Conservation (phyloP, 805 yeast species). For the Zygoascus tannicola region DNA sequence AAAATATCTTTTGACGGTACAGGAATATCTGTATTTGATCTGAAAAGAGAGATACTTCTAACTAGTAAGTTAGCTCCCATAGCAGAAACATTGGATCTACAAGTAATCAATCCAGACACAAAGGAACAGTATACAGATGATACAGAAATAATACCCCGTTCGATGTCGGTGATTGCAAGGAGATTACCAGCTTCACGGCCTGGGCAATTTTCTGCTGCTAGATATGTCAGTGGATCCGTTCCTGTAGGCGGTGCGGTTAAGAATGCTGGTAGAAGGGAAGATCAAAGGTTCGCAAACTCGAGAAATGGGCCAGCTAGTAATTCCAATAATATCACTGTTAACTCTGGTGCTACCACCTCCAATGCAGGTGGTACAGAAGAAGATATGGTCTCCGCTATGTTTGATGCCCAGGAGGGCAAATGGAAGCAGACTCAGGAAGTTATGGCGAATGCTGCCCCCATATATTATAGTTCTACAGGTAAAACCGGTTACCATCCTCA, state of each 20-base stretch:
- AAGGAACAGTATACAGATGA: conserved; percentile 77
- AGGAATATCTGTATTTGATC: conserved; percentile 88
- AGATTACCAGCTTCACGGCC: conserved; percentile 59
- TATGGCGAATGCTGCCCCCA: conserved; percentile 77
- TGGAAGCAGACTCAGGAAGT: conserved; percentile 94
- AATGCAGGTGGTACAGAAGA: conserved; percentile 55
- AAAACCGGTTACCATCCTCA: conserved; percentile 28
- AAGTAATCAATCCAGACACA: conserved; percentile 62
- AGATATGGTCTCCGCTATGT: conserved; percentile 82
- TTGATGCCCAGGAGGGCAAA: conserved; percentile 83
- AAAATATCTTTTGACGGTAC: conserved; percentile 91
- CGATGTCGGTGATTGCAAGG: conserved; percentile 71
- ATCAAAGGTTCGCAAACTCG: conserved; percentile 19
- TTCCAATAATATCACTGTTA: conserved; percentile 12
- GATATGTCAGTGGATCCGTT: conserved; percentile 49
- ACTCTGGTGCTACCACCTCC: conserved; percentile 12
- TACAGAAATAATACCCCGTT: conserved; percentile 81
- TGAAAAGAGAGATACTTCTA: conserved; percentile 79
- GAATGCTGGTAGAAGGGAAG: conserved; percentile 29
- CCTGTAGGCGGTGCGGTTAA: conserved; percentile 26
- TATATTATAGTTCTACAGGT: conserved; percentile 36
- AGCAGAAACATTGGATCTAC: conserved; percentile 63
- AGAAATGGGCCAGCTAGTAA: conserved; percentile 14
- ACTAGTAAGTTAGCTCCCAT: conserved; percentile 79
- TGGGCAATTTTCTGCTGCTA: conserved; percentile 45